phyloP scores from a whole-genome alignment of 176 grass and related monocot genomes.

The Typha latifolia region DNA sequence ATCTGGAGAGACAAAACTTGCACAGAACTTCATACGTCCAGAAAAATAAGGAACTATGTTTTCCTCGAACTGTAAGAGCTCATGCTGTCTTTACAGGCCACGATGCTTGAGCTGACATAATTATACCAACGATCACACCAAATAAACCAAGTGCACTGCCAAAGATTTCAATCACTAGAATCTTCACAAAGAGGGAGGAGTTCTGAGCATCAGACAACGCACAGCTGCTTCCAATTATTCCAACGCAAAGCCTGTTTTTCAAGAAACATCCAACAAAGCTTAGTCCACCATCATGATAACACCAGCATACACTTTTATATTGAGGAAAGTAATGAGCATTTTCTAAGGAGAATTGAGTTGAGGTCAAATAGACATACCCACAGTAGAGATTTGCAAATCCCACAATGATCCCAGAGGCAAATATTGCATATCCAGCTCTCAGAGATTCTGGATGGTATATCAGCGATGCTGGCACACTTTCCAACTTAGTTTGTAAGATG shows the following conservation, averaged over 20 bases:
- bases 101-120: conserved; percentile 95
- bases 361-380: conserved; percentile 34
- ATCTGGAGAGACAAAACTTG: too few relatives aligned
- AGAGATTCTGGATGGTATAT: conserved; percentile 75
- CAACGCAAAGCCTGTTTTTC: conserved; percentile 63
- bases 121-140: conserved; percentile 94
- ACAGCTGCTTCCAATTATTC: conserved; percentile 97
- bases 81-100: conserved; percentile 53
- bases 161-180: conserved; percentile 95
- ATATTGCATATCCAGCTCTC: conserved; percentile 90
- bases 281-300: neutral
- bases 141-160: conserved; percentile 95
- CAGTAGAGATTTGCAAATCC: conserved; percentile 96
- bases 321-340: neutral
- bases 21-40: too few relatives aligned
- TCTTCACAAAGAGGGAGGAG: conserved; percentile 93
- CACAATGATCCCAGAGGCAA: conserved; percentile 89
- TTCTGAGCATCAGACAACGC: conserved; percentile 95
- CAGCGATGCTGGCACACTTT: conserved; percentile 64
- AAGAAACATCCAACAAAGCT: neutral
- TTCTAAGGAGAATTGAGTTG: neutral
- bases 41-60: too few relatives aligned
- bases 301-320: neutral
- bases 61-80: neutral
- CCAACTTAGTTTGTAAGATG: conserved; percentile 96